Percentiles rank a stretch among this genome's conserved stretches.
phyloP scores from a whole-genome alignment of 768 basidiomycete genomes.

The Termitomyces heimii region DNA sequence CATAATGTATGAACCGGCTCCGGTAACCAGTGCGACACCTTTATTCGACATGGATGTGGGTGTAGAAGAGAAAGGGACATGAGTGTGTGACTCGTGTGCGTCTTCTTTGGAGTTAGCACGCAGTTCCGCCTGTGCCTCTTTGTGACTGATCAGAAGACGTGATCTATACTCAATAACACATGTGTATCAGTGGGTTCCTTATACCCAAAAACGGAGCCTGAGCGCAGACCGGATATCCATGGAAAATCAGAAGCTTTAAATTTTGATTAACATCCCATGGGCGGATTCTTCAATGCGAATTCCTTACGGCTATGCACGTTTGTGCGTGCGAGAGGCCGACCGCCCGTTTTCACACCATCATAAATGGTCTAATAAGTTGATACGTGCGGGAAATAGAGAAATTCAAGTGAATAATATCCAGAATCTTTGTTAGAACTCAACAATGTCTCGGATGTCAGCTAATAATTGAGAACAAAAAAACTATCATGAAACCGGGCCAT shows the following conservation, averaged over 20 bases:
- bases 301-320: not conserved
- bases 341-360: not conserved
- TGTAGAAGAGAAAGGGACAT: not conserved
- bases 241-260: not conserved
- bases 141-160: not conserved
- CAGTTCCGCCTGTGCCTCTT: not conserved
- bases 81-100: not conserved
- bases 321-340: not conserved
- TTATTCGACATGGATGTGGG: slow-evolving; percentile 2
- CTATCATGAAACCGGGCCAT: too few relatives aligned
- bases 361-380: too few relatives aligned
- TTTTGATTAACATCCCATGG: not conserved
- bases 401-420: too few relatives aligned
- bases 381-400: too few relatives aligned
- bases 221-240: not conserved
- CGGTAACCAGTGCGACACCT: slow-evolving; percentile 10
- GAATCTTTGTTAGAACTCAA: too few relatives aligned
- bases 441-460: too few relatives aligned
- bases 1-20: slow-evolving; percentile 6
- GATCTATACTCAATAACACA: not conserved
- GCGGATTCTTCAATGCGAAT: not conserved
- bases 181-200: not conserved
- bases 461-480: too few relatives aligned
- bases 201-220: not conserved
- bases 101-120: not conserved